Evolutionary conservation across 2,329 filamentous ascomycete genomes (phyloP), one percentile per base, ranked within the genome.

Genomic region (Diaporthe caulivora): DNA sequence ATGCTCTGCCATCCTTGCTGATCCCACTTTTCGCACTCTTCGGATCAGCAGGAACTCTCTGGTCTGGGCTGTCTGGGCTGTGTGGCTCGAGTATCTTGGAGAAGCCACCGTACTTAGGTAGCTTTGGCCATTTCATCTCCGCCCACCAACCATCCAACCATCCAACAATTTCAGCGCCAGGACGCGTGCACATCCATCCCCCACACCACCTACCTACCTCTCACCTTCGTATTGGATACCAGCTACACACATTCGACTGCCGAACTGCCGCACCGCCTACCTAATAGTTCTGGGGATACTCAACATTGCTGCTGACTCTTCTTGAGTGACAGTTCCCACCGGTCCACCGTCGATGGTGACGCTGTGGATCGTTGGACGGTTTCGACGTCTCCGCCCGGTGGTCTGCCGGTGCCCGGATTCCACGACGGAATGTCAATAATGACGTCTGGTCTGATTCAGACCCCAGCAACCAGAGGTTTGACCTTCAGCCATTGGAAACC

Each of bases 381-480:
- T 62, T 60, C 31, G 68, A 58, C 47, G 11, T 40, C 13, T 37
- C 34, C 34, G 7, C n/a, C 8, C 31, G 57, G 57, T 29, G 15
- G 42, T 53, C 13, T 53, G 55, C n/a, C 44, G 55, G 24, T 53
- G 55, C 40, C 26, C 54, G 53, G 53, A 40, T 29, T 70, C 57
- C 57, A 47, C 26, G 54, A 58, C 31, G 26, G 26, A 31, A 51
- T 62, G 47, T 37, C 40, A 71, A 37, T 31, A 57, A 70, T 73
- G 72, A 73, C 72, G 72, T 71, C 47, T 70, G 44, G 71, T 62
- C 65, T 60, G 58, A 55, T 72, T 67, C 49, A 13, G 8, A 34
- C 62, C 62, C 62, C 60, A 49, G 60, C 47, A 29, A 31, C 42
- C 42, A 62, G 58, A 34, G 51, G 69, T 62, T 51, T 49, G 31